Base-by-base conservation (phyloP, 805 yeast genomes). In the Cyberlindnera galapagoensis region DNA sequence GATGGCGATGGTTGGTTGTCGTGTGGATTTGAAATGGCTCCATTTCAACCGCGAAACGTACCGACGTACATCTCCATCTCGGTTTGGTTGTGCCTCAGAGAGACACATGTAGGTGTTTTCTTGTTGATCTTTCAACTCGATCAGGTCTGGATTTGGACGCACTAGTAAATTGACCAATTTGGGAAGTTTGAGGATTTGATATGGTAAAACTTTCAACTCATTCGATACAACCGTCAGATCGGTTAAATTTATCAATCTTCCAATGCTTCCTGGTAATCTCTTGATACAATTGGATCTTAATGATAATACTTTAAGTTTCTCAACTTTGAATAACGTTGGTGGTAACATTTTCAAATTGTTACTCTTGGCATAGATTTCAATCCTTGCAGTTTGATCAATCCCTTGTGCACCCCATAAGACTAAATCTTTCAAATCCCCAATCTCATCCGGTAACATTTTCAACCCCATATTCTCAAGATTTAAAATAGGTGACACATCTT, bases 371-470 rank as follows among this genome's bases (percentile, higher is more conserved):
- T 69, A 74, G 5, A 76, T 54, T 37, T 76, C 75, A 24, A 65
- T 40, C 6, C 43, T 31, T 1, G 70, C 66, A 16, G 51, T 47
- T n/a, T n/a, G n/a, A n/a, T 49, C 47, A 5, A 64, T 49, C 0
- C 61, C 63, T 8, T 44, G 42, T 2, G 45, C 38, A 5, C 54
- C 59, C 40, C 63, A 65, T 35, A 66, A 63, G n/a, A 74, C 76
- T 43, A 74, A 51, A 34, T 74, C 64, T 43, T 71, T 65, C 40
- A 76, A 56, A 47, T 76, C 84, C 31, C 65, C 66, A 18, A 76
- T 62, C 40, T 74, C 79, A 31, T 71, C 74, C 1, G 84, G 82
- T 4, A 76, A 50, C 6, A 65, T 65, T 9, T 55, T 58, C 24
- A 76, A 52, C 0, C 62, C 65, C 52, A 74, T 47, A 11, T 63